Conservation (phyloP, 2,329 filamentous ascomycete genomes). For the Calonectria honghensis region DNA sequence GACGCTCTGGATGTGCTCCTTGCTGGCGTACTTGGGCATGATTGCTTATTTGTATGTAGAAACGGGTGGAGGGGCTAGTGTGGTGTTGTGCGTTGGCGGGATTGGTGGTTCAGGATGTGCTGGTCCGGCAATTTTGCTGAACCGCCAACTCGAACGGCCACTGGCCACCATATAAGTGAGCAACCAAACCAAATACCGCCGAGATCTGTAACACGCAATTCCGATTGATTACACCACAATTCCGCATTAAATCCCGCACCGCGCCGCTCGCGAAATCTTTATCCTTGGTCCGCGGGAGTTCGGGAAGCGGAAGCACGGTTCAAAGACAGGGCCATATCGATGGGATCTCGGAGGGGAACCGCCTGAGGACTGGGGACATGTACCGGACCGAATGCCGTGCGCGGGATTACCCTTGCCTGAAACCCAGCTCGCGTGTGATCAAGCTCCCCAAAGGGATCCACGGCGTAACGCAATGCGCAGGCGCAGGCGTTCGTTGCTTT, state of each 20-base stretch:
- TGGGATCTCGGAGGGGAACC: conserved; percentile 2
- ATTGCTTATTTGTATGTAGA: background rate
- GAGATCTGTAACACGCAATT: conserved; percentile 4
- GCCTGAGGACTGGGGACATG: background rate
- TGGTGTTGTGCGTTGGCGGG: background rate
- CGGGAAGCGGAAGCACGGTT: background rate
- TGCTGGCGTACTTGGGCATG: conserved; percentile 25
- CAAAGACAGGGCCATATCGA: conserved; percentile 4
- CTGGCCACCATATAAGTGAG: background rate
- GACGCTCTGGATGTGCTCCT: conserved; percentile 22
- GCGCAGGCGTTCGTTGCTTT: background rate
- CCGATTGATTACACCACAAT: background rate
- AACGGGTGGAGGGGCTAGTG: background rate
- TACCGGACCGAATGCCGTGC: conserved; percentile 23
- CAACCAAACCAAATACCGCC: no score
- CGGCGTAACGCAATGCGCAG: background rate
- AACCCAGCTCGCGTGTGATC: background rate
- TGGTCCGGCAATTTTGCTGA: background rate
- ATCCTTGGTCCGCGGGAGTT: background rate
- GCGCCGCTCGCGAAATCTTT: background rate
- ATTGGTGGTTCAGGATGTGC: background rate
- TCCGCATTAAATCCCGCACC: conserved; percentile 13
- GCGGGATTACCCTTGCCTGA: background rate
- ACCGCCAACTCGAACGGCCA: background rate
- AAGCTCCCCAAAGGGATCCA: background rate